Evolutionary conservation across 83 land plant species (phyloP).

Genomic region (Diphasiastrum complanatum): DNA sequence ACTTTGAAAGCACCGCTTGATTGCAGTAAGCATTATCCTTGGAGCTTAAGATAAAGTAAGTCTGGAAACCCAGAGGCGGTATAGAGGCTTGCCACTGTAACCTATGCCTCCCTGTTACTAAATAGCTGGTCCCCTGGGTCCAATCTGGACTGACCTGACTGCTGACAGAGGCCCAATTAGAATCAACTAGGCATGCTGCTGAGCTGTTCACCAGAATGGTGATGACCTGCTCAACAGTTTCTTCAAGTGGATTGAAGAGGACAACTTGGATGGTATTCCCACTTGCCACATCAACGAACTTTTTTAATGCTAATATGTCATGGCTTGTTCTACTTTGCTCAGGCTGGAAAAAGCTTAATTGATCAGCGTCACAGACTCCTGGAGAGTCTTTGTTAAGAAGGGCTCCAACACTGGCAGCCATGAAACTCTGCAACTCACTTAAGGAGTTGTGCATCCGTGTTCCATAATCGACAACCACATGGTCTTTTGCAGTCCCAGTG

Average conservation of each 20-base stretch:
- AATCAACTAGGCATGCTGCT: slow-evolving; percentile 64
- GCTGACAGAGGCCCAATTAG: slow-evolving; percentile 54
- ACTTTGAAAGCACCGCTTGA: slow-evolving; percentile 39
- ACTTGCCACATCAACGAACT: slow-evolving; percentile 32
- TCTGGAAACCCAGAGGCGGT: slow-evolving; percentile 78
- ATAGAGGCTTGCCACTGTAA: slow-evolving; percentile 69
- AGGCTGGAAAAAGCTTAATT: slow-evolving; percentile 48
- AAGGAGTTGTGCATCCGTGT: slow-evolving; percentile 77
- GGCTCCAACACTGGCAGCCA: slow-evolving; percentile 74
- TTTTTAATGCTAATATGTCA: slow-evolving; percentile 63
- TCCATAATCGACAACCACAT: slow-evolving; percentile 90
- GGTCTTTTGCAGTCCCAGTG: slow-evolving; percentile 97
- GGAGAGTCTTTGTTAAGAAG: slow-evolving; percentile 47
- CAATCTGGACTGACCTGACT: slow-evolving; percentile 88
- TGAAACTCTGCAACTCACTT: slow-evolving; percentile 65
- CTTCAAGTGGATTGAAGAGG: slow-evolving; percentile 85
- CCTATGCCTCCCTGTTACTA: slow-evolving; percentile 60
- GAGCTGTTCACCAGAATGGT: slow-evolving; percentile 64
- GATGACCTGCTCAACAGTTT: slow-evolving; percentile 73
- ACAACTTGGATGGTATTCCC: slow-evolving; percentile 53
- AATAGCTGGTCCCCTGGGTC: slow-evolving; percentile 32
- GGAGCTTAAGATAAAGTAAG: slow-evolving; percentile 52
- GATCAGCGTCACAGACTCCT: slow-evolving; percentile 28
- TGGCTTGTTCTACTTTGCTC: slow-evolving; percentile 54
- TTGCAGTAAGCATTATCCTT: slow-evolving; percentile 51